phyloP scores from a whole-genome alignment of 2,329 filamentous ascomycete species.

The Emmonsiellopsis sp. region DNA sequence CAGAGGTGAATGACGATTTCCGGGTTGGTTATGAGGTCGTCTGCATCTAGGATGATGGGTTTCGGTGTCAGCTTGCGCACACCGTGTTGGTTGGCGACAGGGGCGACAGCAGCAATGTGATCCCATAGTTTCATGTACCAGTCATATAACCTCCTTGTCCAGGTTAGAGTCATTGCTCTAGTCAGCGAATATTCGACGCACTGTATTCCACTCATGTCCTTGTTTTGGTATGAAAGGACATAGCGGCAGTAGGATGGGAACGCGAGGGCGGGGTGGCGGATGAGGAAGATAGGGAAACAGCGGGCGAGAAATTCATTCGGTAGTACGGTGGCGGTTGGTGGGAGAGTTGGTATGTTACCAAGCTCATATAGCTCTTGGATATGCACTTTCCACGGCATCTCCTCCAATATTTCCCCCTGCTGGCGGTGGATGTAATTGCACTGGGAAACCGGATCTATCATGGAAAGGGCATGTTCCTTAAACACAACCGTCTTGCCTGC shows the following conservation, averaged over 20 bases:
- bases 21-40: conserved; percentile 29
- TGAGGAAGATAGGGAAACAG: conserved; percentile 27
- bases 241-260: conserved; percentile 32
- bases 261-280: conserved; percentile 32
- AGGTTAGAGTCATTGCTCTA: conserved; percentile 22
- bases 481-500: conserved; percentile 22
- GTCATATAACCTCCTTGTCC: conserved; percentile 27
- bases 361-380: conserved; percentile 12
- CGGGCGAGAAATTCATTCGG: conserved; percentile 27
- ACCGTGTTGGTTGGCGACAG: conserved; percentile 2
- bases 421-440: background rate
- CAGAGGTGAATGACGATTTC: conserved; percentile 21
- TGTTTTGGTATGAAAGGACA: conserved; percentile 11
- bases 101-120: background rate
- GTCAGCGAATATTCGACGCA: conserved; percentile 10
- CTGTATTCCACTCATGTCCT: conserved; percentile 11
- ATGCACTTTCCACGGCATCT: conserved; percentile 7
- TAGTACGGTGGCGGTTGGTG: conserved; percentile 24
- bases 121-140: conserved; percentile 21
- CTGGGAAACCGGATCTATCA: conserved; percentile 12
- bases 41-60: conserved; percentile 29
- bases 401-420: background rate
- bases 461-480: conserved; percentile 25
- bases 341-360: conserved; percentile 15
- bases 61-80: background rate